These are phyloP conservation scores for Naegleria lovaniensis DNA, from an alignment of 208 protist genomes.

Conservation along the genomic window DNA sequence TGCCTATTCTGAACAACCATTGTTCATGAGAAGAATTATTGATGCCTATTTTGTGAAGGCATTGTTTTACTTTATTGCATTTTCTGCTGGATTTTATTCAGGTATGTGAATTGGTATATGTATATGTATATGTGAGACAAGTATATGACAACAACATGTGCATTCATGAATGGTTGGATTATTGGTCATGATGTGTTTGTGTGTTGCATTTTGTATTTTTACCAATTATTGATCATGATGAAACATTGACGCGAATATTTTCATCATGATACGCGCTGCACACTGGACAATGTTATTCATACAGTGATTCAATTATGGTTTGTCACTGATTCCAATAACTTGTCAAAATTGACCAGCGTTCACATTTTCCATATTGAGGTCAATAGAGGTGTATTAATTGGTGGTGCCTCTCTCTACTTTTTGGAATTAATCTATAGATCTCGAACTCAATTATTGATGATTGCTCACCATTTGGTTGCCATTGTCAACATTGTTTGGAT, in stretches of 20 bases:
- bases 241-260: too few species aligned
- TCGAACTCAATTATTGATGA: neutral
- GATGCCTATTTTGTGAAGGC: neutral
- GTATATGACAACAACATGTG: too few species aligned
- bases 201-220: too few species aligned
- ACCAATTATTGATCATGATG: too few species aligned
- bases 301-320: neutral
- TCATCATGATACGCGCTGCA: too few species aligned
- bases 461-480: neutral
- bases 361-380: neutral
- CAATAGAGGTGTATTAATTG: neutral
- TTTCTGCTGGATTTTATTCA: neutral
- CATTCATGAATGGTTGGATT: too few species aligned
- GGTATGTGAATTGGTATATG: neutral
- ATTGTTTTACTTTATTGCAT: neutral
- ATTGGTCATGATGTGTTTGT: too few species aligned
- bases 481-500: neutral
- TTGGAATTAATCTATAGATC: constrained; percentile 4
- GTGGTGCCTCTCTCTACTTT: neutral
- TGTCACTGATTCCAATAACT: neutral
- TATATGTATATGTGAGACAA: too few species aligned
- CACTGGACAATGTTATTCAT: too few species aligned
- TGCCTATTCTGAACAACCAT: neutral
- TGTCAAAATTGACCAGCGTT: neutral
- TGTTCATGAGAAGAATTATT: neutral